Base-by-base conservation (phyloP, 345 rosid species). In the Syzygium aromaticum region DNA sequence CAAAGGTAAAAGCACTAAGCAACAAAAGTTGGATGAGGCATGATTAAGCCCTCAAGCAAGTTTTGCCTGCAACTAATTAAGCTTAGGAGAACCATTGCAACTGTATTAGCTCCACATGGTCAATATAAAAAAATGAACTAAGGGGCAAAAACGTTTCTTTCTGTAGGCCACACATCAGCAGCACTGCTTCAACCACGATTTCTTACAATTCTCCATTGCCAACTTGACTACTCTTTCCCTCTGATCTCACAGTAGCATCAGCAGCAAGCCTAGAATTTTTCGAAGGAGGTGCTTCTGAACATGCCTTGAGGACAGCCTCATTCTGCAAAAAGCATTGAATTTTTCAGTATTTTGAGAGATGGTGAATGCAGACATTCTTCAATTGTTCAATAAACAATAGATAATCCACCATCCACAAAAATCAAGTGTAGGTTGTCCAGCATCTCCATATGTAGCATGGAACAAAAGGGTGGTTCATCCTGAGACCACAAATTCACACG, bases 261-360 rank as follows among this genome's bases (percentile, higher is more conserved):
- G 89, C 89, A 67, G 46, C 61, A 38, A 43, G 54, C 23, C 43
- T 54, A 1, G 90, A 85, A 33, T 88, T 30, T 87, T 87, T 87
- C 54, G 94, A 78, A 89, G 93, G 92, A 59, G 92, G 93, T 77
- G 94, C 89, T 82, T 91, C 93, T 57, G 91, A 89, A 87, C 96
- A 94, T 51, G 93, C 95, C 91, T 90, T 91, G 85, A 94, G 87
- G 88, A 95, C 95, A 86, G 96, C 96, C 87, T 95, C 98, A 61
- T 94, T 95, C 96, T 95, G 93, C 92, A 90, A 78, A 59, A 89
- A 85, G 51, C 64, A 67, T 46, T 33, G 85, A 52, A 61, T 87
- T 54, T 25, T 38, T 59, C 11, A 27, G 61, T 14, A n/a, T 25
- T 22, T 52, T 61, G 4, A 33, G 51, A 84, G 59, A 27, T 52